Conservation (phyloP, 2,329 filamentous ascomycete genomes). For the Chaetothyriales sp. region DNA sequence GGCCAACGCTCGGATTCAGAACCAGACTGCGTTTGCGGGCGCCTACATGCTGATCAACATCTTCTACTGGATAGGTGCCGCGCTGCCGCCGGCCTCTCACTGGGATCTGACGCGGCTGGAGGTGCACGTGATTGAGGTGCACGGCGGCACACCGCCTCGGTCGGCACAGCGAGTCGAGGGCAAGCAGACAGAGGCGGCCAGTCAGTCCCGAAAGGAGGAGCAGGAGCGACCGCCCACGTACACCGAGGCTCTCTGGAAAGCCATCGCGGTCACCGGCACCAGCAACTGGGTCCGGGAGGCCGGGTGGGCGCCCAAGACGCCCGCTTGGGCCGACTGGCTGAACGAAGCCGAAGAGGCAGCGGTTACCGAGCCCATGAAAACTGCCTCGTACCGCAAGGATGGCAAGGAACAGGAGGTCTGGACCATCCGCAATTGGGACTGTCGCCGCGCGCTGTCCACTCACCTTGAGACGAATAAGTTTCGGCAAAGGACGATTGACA, state of each 20-base stretch:
- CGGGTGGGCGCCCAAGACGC: slow-evolving; percentile 30
- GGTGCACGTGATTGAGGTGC: slow-evolving; percentile 20
- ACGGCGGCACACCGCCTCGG: slow-evolving; percentile 14
- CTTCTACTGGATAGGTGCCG: slow-evolving; percentile 39
- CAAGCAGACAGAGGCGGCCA: slow-evolving; percentile 8
- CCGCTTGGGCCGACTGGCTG: slow-evolving; percentile 31
- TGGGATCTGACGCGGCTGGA: slow-evolving; percentile 36
- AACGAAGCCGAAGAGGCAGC: slow-evolving; percentile 22
- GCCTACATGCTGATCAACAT: slow-evolving; percentile 38
- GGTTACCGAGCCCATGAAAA: slow-evolving; percentile 11
- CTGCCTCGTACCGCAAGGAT: slow-evolving; percentile 2
- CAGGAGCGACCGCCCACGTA: slow-evolving; percentile 21
- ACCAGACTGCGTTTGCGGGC: slow-evolving; percentile 37
- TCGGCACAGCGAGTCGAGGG: slow-evolving; percentile 22
- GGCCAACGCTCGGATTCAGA: slow-evolving; percentile 34
- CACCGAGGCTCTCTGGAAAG: slow-evolving; percentile 37
- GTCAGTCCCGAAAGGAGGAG: slow-evolving; percentile 1
- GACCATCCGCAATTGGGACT: slow-evolving; percentile 19
- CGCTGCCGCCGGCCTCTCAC: slow-evolving; percentile 32
- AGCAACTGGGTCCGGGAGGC: slow-evolving; percentile 30
- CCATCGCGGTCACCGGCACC: slow-evolving; percentile 33
- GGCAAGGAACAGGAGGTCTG: slow-evolving; percentile 15
- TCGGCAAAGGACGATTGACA: background rate
- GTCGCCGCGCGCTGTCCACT: slow-evolving; percentile 13
- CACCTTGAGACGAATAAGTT: slow-evolving; percentile 9